Evolutionary conservation across 2,329 filamentous ascomycete genomes (phyloP), one percentile per base, ranked within the genome.

Genomic region (Karstenula rhodostoma): DNA sequence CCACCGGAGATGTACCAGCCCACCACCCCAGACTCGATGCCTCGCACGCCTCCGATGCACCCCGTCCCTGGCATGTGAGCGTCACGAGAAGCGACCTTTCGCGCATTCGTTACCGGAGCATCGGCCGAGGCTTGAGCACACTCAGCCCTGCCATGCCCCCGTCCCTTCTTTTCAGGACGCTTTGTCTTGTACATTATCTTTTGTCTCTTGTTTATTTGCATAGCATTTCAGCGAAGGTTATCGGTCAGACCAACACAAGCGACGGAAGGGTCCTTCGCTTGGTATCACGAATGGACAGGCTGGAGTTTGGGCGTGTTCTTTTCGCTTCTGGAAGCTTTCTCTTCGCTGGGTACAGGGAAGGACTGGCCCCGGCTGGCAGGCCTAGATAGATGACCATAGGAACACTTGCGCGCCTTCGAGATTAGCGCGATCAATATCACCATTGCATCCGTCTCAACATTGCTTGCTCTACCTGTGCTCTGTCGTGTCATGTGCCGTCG

Each of bases 11-110:
- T 73, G 51, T 67, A 68, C 54, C 81, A 77, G 78, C 90, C 89
- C 40, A 86, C 86, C 46, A 92, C 90, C 56, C 90, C 90, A 62
- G 80, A 90, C 65, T 91, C 89, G n/a, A 89, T 92, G 86, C 89
- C 89, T 33, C 85, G 84, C 49, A 91, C 89, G 47, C 90, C 90
- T 46, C 84, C 84, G 62, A 68, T 79, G 85, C 73, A 77, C 52
- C 67, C 66, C 23, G 63, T 73, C 49, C 67, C 67, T 53, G 49
- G 63, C 22, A 63, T 72, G 63, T 77, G 65, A 73, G 40, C n/a
- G 33, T 22, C 25, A 22, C 37, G 13, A 22, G 22, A 33, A 27
- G 35, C 42, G 43, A 35, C 25, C 27, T 51, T 51, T 57, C 55
- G 42, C 43, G 19, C 42, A 51, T 44, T 58, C 44, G 15, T 58